Conservation (phyloP, 345 rosid species). For the Lepidium sativum region DNA sequence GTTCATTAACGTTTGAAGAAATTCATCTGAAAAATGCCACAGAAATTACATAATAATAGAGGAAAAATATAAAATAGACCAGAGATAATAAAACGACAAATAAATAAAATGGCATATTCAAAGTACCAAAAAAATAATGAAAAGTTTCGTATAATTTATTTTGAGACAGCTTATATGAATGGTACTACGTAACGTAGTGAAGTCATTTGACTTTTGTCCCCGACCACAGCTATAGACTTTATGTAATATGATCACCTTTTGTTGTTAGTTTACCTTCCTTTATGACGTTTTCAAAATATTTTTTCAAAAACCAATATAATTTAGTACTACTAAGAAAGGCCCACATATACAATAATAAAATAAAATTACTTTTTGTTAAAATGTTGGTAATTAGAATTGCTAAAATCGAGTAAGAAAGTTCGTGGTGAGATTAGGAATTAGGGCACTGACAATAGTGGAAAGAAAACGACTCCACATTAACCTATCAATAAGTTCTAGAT, state of each 20-base stretch:
- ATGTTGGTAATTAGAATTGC: too few species aligned
- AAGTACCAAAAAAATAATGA: background rate
- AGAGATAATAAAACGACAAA: too few species aligned
- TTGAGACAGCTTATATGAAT: conserved; percentile 11
- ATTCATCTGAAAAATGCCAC: background rate
- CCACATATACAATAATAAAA: too few species aligned
- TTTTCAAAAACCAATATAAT: background rate
- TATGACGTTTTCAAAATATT: background rate
- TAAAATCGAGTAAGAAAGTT: conserved; percentile 5
- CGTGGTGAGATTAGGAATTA: conserved; percentile 18
- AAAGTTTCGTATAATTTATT: background rate
- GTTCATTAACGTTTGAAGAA: background rate
- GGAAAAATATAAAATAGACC: too few species aligned
- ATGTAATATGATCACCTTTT: background rate
- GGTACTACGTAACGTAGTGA: conserved; percentile 10
- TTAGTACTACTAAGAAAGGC: background rate
- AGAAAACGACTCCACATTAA: conserved; percentile 19
- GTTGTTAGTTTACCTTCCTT: background rate
- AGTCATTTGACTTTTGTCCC: conserved; percentile 16
- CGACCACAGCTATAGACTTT: background rate
- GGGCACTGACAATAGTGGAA: conserved; percentile 26
- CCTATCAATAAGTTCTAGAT: conserved; percentile 10
- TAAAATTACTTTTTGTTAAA: too few species aligned
- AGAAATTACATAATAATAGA: too few species aligned
- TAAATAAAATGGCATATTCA: background rate